phyloP scores from a whole-genome alignment of 2,329 filamentous ascomycete species.

The Raffaelea albimanens region DNA sequence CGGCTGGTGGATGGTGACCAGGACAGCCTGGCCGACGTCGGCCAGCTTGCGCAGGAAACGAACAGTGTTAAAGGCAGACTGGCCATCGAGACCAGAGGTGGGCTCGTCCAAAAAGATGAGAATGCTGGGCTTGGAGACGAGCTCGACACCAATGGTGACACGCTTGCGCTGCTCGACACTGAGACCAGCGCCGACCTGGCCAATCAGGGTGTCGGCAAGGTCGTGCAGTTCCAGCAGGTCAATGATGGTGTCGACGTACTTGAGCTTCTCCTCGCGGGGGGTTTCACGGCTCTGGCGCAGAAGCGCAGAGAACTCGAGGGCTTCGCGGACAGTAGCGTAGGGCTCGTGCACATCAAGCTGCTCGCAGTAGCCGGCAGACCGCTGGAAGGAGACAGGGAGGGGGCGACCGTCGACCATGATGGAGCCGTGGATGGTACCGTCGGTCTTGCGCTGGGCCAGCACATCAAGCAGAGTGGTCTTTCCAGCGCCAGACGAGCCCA shows the following conservation, averaged over 20 bases:
- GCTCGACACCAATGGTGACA: conserved; percentile 51
- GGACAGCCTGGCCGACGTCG: conserved; percentile 54
- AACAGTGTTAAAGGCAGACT: conserved; percentile 56
- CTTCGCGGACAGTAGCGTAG: conserved; percentile 65
- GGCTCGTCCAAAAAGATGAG: conserved; percentile 54
- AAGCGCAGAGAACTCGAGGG: conserved; percentile 63
- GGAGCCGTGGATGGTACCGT: conserved; percentile 64
- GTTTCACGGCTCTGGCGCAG: conserved; percentile 60
- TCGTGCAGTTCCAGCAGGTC: conserved; percentile 45
- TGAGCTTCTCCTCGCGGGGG: conserved; percentile 57
- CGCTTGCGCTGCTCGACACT: conserved; percentile 43
- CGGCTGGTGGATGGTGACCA: conserved; percentile 63
- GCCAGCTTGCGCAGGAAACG: conserved; percentile 58
- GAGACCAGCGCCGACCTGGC: conserved; percentile 35
- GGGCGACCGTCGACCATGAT: conserved; percentile 67
- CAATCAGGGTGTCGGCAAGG: conserved; percentile 35
- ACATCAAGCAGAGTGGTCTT: conserved; percentile 81
- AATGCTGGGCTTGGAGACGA: conserved; percentile 49
- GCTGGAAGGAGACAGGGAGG: conserved; percentile 64
- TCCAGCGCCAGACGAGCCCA: conserved; percentile 72
- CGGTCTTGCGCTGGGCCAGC: conserved; percentile 67
- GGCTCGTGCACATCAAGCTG: conserved; percentile 72
- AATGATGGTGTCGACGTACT: conserved; percentile 70
- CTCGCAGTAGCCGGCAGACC: conserved; percentile 70
- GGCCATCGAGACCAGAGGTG: conserved; percentile 56